phyloP scores from a whole-genome alignment of 768 basidiomycete species.

The Exidia glandulosa region DNA sequence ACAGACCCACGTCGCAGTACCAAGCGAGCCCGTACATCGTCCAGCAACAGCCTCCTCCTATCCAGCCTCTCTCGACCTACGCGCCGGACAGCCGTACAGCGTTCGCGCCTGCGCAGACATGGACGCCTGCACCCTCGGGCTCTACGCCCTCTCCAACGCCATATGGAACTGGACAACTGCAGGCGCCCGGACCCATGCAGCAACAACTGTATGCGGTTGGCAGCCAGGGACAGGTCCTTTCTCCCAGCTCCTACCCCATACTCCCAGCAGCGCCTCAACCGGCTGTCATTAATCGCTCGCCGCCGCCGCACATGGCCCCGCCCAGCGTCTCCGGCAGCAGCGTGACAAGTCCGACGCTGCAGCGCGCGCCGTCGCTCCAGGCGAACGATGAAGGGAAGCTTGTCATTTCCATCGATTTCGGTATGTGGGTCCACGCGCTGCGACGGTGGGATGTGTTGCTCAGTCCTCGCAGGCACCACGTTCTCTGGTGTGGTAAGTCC shows the following conservation, averaged over 20 bases:
- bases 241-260: too few relatives aligned
- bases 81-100: too few relatives aligned
- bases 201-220: too few relatives aligned
- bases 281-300: not conserved
- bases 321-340: too few relatives aligned
- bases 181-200: too few relatives aligned
- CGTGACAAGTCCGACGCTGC: not conserved
- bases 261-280: too few relatives aligned
- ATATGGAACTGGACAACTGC: too few relatives aligned
- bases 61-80: too few relatives aligned
- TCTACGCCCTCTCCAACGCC: too few relatives aligned
- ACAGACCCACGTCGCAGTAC: not conserved
- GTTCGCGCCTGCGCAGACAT: too few relatives aligned
- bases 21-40: not conserved
- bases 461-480: slow-evolving; percentile 50
- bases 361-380: not conserved
- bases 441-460: not conserved
- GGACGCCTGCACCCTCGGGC: too few relatives aligned
- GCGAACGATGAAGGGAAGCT: not conserved
- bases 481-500: slow-evolving; percentile 74
- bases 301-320: not conserved
- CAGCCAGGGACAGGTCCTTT: too few relatives aligned
- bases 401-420: not conserved
- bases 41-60: not conserved
- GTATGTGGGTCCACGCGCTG: not conserved